Conservation (phyloP, 306 rosid genomes). For the Quercus engelmannii region DNA sequence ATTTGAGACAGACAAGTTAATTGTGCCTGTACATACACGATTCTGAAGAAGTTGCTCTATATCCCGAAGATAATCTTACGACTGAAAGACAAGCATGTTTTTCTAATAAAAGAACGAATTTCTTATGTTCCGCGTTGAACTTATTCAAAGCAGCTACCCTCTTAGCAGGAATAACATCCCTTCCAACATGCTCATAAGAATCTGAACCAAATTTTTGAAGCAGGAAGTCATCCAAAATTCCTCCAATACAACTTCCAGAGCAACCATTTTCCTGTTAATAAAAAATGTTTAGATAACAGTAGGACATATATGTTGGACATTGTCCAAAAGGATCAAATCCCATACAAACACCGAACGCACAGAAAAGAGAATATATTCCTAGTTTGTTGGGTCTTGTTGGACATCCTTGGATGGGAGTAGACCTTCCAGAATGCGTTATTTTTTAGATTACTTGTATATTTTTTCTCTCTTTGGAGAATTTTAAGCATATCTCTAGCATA, state of each 20-base stretch:
- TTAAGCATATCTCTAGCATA: too few relatives aligned
- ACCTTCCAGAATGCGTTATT: too few relatives aligned
- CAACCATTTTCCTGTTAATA: too few relatives aligned
- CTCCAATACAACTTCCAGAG: neutral
- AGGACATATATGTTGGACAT: too few relatives aligned
- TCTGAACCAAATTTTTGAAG: constrained; percentile 35
- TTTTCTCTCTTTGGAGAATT: too few relatives aligned
- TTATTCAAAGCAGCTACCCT: constrained; percentile 49
- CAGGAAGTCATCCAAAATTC: constrained; percentile 41
- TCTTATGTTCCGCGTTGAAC: constrained; percentile 60
- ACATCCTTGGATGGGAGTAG: too few relatives aligned
- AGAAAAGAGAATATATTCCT: too few relatives aligned
- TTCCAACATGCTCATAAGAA: constrained; percentile 71
- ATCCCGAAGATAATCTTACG: constrained; percentile 63
- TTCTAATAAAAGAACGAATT: constrained; percentile 77
- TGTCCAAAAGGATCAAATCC: too few relatives aligned
- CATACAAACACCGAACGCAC: too few relatives aligned
- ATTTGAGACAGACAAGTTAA: constrained; percentile 42
- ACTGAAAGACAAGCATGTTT: constrained; percentile 60
- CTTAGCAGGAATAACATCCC: constrained; percentile 33
- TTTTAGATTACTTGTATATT: too few relatives aligned
- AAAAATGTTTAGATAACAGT: too few relatives aligned
- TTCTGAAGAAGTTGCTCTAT: constrained; percentile 39
- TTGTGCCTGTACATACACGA: constrained; percentile 32
- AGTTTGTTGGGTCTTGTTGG: too few relatives aligned